These are phyloP conservation scores for Dictyostelium firmibasis DNA, from an alignment of 78 protist species.

Conservation along the genomic window DNA sequence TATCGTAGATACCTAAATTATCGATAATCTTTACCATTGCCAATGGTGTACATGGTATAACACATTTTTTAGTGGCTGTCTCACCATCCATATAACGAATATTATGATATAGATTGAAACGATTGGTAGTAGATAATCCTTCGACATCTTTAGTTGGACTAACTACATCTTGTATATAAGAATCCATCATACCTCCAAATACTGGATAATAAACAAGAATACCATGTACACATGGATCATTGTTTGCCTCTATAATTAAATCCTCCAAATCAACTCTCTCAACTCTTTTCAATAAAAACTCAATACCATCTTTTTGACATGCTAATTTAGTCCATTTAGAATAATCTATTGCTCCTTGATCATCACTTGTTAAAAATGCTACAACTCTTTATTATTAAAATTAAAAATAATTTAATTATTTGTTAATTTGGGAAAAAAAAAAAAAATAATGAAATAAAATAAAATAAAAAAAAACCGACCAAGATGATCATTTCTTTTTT, in stretches of 20 bases:
- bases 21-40: slow-evolving; percentile 86
- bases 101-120: slow-evolving; percentile 85
- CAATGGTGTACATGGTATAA: slow-evolving; percentile 88
- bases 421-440: too few relatives aligned
- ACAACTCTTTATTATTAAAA: slow-evolving; percentile 58
- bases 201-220: slow-evolving; percentile 92
- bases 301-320: slow-evolving; percentile 71
- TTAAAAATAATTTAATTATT: too few relatives aligned
- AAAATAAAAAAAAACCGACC: too few relatives aligned
- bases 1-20: slow-evolving; percentile 70
- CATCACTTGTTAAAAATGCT: slow-evolving; percentile 80
- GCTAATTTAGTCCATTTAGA: slow-evolving; percentile 84
- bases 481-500: too few relatives aligned
- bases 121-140: slow-evolving; percentile 84
- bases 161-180: slow-evolving; percentile 79
- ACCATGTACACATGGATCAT: slow-evolving; percentile 82
- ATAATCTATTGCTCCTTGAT: slow-evolving; percentile 83
- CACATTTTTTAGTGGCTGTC: slow-evolving; percentile 47
- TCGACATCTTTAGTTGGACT: slow-evolving; percentile 86
- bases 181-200: slow-evolving; percentile 85
- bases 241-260: slow-evolving; percentile 67
- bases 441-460: background rate
- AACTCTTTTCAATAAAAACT: slow-evolving; percentile 49
- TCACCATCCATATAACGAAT: slow-evolving; percentile 71
- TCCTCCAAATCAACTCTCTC: slow-evolving; percentile 81